phyloP scores from a whole-genome alignment of 2,329 filamentous ascomycete genomes.

The Apiospora kogelbergensis region DNA sequence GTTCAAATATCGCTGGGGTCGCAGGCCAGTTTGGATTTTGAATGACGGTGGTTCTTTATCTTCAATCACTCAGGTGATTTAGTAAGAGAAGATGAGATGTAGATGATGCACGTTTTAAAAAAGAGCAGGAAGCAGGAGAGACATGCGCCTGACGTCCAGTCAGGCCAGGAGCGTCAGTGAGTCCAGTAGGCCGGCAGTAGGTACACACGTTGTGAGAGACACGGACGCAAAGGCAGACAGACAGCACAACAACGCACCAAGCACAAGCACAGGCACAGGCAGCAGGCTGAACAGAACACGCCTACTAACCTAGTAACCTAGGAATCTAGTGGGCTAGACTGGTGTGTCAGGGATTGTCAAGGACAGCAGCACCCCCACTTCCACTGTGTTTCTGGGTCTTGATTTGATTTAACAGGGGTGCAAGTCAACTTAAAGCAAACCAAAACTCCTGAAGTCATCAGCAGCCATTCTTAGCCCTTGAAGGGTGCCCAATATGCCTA shows the following conservation, averaged over 20 bases:
- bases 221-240: not conserved
- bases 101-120: not conserved
- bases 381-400: not conserved
- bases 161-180: not conserved
- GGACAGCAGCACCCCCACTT: not conserved
- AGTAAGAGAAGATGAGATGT: not conserved
- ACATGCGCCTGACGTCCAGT: not conserved
- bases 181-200: not conserved
- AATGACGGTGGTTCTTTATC: not conserved
- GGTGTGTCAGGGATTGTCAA: constrained; percentile 21
- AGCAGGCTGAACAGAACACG: constrained; percentile 22
- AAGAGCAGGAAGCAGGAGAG: constrained; percentile 1
- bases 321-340: too few relatives aligned
- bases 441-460: not conserved
- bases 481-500: not conserved
- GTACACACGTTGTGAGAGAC: not conserved
- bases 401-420: not conserved
- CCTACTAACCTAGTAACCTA: constrained; percentile 25
- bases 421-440: not conserved
- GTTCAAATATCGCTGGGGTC: not conserved
- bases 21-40: not conserved
- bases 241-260: not conserved
- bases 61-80: not conserved
- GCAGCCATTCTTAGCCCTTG: not conserved
- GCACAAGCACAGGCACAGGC: constrained; percentile 2